Evolutionary conservation across 352 stramenopile genomes (phyloP), one percentile per base, ranked within the genome.

Genomic region (Globisporangium takayamanum): DNA sequence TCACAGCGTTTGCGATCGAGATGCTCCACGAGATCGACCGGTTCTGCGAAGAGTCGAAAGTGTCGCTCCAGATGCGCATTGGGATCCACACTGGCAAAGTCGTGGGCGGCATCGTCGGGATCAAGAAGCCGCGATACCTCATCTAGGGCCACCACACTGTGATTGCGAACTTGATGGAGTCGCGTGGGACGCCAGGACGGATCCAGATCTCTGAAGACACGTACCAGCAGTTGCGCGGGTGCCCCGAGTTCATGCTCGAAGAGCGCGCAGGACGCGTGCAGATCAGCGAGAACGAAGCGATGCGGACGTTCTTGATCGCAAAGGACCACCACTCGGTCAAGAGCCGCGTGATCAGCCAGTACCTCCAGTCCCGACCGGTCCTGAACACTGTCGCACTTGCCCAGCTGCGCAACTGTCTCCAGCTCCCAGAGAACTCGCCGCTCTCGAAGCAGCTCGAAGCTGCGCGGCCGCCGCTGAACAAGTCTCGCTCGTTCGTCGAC

Each of bases 1-100:
- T 94, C 56, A 68, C 85, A 12, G 82, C 78, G 15, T 94, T 93
- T 57, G 86, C 86, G 20, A 73, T 92, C 46, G 78, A 91, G 52
- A 95, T 94, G 80, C 72, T 93, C n/a, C 81, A 80, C 22, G 86
- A 94, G 49, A 91, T 95, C 50, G 76, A 91, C 7, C 62, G 63
- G 10, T 93, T 95, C 58, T 86, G 77, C n/a, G 63, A 62, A 1
- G 67, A 85, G 22, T 66, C 71, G 26, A 78, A 88, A 16, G 80
- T 91, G 8, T 63, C 70, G n/a, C 59, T 95, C 28, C 79, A 92
- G 53, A 93, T 95, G 86, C 82, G 84, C 1, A 94, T 94, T 54
- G 84, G 86, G 2, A 82, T 95, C 55, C 86, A 95, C 63, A 93
- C 79, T 1, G 84, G 86, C 33, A 87, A 87, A 52, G 79, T 88